Conservation (phyloP, 345 rosid genomes). For the Populus tremula region DNA sequence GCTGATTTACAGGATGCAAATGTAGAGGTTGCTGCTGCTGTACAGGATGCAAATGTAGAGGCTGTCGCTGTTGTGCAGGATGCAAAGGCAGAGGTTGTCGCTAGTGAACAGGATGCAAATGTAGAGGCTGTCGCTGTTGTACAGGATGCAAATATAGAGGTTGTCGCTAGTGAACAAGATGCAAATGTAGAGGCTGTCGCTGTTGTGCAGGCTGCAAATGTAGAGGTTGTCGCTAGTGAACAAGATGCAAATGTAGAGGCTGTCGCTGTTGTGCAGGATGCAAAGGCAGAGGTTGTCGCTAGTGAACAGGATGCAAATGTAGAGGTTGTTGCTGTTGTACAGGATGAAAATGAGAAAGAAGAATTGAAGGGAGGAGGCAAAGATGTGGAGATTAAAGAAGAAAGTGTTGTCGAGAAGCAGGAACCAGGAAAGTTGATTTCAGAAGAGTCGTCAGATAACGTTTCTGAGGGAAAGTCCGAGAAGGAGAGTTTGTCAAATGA, state of each 20-base stretch:
- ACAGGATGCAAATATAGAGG: neutral
- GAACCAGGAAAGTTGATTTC: slow-evolving; percentile 22
- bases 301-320: neutral
- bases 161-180: neutral
- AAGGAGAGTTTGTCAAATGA: slow-evolving; percentile 16
- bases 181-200: neutral
- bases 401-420: neutral
- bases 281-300: neutral
- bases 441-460: slow-evolving; percentile 18
- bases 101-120: slow-evolving; percentile 12
- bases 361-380: slow-evolving; percentile 6
- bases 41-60: neutral
- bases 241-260: slow-evolving; percentile 15
- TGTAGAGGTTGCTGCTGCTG: neutral
- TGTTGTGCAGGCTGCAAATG: neutral
- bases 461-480: slow-evolving; percentile 20
- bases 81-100: neutral
- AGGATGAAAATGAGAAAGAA: slow-evolving; percentile 13
- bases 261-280: neutral
- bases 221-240: neutral
- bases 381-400: neutral
- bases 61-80: neutral
- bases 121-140: neutral
- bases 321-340: too few species aligned
- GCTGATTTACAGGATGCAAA: neutral